phyloP scores from a whole-genome alignment of 345 rosid species.

The Linum tenue region DNA sequence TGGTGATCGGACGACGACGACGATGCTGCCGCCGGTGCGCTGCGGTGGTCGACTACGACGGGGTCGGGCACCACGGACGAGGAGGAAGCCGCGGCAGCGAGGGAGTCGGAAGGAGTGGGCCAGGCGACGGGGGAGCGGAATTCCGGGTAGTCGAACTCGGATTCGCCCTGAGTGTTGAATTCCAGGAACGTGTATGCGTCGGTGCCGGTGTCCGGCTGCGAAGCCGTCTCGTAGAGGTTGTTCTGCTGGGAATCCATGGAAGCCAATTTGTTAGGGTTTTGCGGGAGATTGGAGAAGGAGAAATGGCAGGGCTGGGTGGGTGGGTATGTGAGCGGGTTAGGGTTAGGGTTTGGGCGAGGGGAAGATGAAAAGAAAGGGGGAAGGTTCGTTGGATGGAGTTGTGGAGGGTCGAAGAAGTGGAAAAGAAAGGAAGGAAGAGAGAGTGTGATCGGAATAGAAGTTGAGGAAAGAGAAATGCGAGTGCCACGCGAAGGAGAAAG shows the following conservation, averaged over 20 bases:
- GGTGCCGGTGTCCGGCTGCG: slow-evolving; percentile 80
- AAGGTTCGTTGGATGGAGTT: not conserved
- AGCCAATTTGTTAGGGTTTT: not conserved
- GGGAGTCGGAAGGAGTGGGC: slow-evolving; percentile 92
- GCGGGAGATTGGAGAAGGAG: not conserved
- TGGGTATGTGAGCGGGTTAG: not conserved
- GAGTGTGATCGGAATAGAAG: not conserved
- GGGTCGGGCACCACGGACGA: slow-evolving; percentile 11
- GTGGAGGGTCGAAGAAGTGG: not conserved
- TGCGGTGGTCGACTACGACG: slow-evolving; percentile 33
- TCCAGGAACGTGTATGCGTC: slow-evolving; percentile 94
- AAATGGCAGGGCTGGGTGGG: no score
- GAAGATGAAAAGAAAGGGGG: not conserved
- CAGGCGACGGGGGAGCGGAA: slow-evolving; percentile 72
- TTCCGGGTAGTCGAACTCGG: slow-evolving; percentile 93
- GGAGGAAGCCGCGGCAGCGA: slow-evolving; percentile 36
- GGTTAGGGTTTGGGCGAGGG: slow-evolving; percentile 21
- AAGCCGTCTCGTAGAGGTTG: slow-evolving; percentile 77
- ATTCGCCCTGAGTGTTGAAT: slow-evolving; percentile 94
- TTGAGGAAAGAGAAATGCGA: not conserved
- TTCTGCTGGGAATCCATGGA: slow-evolving; percentile 68
- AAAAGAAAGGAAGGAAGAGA: not conserved
- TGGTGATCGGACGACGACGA: slow-evolving; percentile 24
- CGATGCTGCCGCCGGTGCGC: slow-evolving; percentile 29
- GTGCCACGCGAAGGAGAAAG: no score